Evolutionary conservation across 495 filamentous ascomycete genomes (phyloP).

Genomic region (Hyaloscypha hepaticicola): DNA sequence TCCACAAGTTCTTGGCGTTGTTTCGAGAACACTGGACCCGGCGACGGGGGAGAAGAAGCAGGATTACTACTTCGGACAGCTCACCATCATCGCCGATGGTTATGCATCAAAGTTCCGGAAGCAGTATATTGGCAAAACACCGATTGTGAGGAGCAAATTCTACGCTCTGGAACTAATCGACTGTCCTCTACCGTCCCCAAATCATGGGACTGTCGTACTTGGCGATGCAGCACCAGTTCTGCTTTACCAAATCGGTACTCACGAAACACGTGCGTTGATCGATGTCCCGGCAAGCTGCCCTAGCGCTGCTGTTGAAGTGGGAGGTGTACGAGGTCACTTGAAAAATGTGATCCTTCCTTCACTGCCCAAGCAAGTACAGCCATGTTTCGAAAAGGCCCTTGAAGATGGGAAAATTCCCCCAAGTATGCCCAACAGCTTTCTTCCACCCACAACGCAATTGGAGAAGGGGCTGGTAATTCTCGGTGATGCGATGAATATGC

Average conservation of each 20-base stretch:
- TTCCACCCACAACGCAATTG: conserved; percentile 68
- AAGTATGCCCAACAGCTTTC: conserved; percentile 92
- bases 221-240: conserved; percentile 77
- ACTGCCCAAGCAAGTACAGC: conserved; percentile 69
- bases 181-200: conserved; percentile 66
- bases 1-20: conserved; percentile 70
- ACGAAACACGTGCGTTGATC: conserved; percentile 86
- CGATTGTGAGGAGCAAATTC: conserved; percentile 78
- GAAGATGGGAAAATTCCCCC: conserved; percentile 63
- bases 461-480: conserved; percentile 76
- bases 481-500: conserved; percentile 86
- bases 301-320: conserved; percentile 64
- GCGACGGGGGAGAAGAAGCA: conserved; percentile 54
- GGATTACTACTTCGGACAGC: conserved; percentile 75
- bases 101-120: conserved; percentile 94
- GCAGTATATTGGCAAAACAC: conserved; percentile 63
- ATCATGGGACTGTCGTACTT: conserved; percentile 86
- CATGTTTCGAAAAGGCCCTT: conserved; percentile 73
- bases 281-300: conserved; percentile 83
- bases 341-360: conserved; percentile 71
- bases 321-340: conserved; percentile 83
- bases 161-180: conserved; percentile 91
- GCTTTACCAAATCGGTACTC: conserved; percentile 95
- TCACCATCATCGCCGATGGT: conserved; percentile 90
- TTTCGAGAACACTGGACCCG: conserved; percentile 59